A percentile compares a stretch with the other conserved stretches of the same genome.
Conservation (phyloP, 768 basidiomycete genomes). For the Boletus rubroflammeus region DNA sequence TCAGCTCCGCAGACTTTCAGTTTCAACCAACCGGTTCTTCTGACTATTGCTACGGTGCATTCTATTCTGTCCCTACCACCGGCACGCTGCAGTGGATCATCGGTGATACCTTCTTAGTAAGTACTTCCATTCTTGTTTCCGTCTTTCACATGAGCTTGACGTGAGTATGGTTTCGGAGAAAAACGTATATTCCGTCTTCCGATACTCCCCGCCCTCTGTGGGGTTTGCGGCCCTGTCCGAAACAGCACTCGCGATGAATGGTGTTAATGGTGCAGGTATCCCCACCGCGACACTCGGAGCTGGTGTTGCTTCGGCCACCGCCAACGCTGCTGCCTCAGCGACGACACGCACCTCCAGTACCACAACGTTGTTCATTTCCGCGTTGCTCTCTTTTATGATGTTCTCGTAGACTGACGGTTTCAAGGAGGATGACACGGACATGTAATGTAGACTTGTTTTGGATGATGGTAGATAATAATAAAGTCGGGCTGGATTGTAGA, state of each 20-base stretch:
- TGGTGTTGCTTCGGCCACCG: constrained; percentile 9
- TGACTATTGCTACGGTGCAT: constrained; percentile 73
- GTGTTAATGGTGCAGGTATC: constrained; percentile 17
- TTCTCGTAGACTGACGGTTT: not conserved
- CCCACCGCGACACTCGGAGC: constrained; percentile 24
- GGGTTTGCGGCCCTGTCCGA: constrained; percentile 47
- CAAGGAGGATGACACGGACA: not conserved
- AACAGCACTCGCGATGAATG: constrained; percentile 25
- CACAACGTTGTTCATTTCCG: constrained; percentile 5
- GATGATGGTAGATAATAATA: not conserved
- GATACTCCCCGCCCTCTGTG: constrained; percentile 45
- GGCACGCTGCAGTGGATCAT: constrained; percentile 76
- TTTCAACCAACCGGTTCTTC: constrained; percentile 43
- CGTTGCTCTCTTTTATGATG: constrained; percentile 5
- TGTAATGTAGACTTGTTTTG: not conserved
- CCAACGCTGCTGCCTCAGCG: constrained; percentile 17
- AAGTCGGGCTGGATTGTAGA: not conserved
- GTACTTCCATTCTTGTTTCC: not conserved
- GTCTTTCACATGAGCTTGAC: not conserved
- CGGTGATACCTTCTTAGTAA: constrained; percentile 79
- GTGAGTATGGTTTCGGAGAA: constrained; percentile 31
- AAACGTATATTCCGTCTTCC: constrained; percentile 54
- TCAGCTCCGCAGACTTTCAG: constrained; percentile 48
- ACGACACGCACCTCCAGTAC: not conserved
- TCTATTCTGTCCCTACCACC: constrained; percentile 66